Evolutionary conservation across 1,284 basidiomycete species (phyloP).

Genomic region (Ceratobasidium sp.): DNA sequence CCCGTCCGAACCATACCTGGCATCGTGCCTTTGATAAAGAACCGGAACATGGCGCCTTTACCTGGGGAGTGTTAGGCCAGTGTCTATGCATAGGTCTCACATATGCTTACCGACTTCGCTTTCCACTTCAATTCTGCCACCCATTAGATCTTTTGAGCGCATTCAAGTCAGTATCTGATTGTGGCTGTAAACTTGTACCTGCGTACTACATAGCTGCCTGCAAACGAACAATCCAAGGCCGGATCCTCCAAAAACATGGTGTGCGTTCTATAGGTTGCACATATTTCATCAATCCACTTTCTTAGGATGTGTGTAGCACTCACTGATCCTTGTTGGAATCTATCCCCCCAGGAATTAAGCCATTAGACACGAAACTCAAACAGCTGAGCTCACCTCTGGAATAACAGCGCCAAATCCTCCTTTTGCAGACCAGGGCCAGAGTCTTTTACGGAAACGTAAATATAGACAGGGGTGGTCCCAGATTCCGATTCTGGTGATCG

Average conservation of each 20-base stretch:
- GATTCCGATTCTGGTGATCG: constrained; percentile 18
- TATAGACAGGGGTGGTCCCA: constrained; percentile 39
- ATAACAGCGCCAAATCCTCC: constrained; percentile 45
- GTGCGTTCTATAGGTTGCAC: constrained; percentile 35
- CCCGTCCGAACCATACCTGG: neutral
- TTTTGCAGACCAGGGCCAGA: constrained; percentile 47
- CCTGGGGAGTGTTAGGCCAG: constrained; percentile 18
- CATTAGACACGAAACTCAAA: neutral
- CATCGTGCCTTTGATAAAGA: constrained; percentile 44
- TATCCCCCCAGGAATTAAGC: constrained; percentile 16
- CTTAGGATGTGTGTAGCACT: neutral
- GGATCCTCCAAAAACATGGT: constrained; percentile 47
- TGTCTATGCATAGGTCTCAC: neutral
- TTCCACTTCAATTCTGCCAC: constrained; percentile 47
- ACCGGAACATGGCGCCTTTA: constrained; percentile 48
- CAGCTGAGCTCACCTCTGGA: constrained; percentile 41
- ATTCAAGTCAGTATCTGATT: neutral
- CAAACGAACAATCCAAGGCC: constrained; percentile 47
- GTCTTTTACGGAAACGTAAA: constrained; percentile 47
- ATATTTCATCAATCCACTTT: neutral
- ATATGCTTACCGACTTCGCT: constrained; percentile 39
- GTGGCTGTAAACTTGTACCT: too few species aligned
- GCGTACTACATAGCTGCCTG: constrained; percentile 45
- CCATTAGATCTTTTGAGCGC: constrained; percentile 44
- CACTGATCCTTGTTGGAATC: constrained; percentile 47